These are phyloP conservation scores for Phytophthora pini DNA, from an alignment of 352 stramenopile genomes.

Conservation along the genomic window DNA sequence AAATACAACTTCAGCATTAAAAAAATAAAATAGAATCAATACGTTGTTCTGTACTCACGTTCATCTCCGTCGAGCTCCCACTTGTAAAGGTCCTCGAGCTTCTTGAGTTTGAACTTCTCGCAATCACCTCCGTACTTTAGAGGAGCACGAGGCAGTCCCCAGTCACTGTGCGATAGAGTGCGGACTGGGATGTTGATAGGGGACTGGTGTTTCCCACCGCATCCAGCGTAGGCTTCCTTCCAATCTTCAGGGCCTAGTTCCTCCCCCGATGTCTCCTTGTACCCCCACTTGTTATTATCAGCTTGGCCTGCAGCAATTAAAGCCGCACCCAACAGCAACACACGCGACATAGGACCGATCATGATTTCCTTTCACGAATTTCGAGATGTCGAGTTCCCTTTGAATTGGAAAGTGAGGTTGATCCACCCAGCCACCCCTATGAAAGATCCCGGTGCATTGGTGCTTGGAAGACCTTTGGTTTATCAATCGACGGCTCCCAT, in stretches of 20 bases:
- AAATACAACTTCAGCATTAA: background rate
- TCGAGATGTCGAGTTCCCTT: slow-evolving; percentile 1
- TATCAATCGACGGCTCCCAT: slow-evolving; percentile 20
- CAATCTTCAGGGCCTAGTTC: slow-evolving; percentile 54
- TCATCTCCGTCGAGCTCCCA: slow-evolving; percentile 54
- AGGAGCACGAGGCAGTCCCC: slow-evolving; percentile 46
- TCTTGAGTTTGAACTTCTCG: slow-evolving; percentile 60
- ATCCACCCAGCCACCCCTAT: background rate
- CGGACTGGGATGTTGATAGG: slow-evolving; percentile 56
- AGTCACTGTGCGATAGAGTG: slow-evolving; percentile 43
- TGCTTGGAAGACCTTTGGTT: background rate
- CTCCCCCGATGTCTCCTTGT: slow-evolving; percentile 42
- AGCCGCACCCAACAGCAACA: slow-evolving; percentile 30
- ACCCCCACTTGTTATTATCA: slow-evolving; percentile 47
- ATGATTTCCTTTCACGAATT: slow-evolving; percentile 13
- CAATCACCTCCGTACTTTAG: slow-evolving; percentile 62
- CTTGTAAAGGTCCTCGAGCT: slow-evolving; percentile 70
- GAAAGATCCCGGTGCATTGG: slow-evolving; percentile 7
- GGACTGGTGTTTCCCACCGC: slow-evolving; percentile 56
- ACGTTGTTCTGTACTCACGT: slow-evolving; percentile 23
- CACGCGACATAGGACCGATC: slow-evolving; percentile 20
- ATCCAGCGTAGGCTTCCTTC: slow-evolving; percentile 43
- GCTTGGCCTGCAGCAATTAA: slow-evolving; percentile 31
- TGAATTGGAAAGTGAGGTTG: background rate
- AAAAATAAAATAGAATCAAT: background rate